These are phyloP conservation scores for Melastoma malabathricum DNA, from an alignment of 345 rosid genomes.

Conservation along the genomic window DNA sequence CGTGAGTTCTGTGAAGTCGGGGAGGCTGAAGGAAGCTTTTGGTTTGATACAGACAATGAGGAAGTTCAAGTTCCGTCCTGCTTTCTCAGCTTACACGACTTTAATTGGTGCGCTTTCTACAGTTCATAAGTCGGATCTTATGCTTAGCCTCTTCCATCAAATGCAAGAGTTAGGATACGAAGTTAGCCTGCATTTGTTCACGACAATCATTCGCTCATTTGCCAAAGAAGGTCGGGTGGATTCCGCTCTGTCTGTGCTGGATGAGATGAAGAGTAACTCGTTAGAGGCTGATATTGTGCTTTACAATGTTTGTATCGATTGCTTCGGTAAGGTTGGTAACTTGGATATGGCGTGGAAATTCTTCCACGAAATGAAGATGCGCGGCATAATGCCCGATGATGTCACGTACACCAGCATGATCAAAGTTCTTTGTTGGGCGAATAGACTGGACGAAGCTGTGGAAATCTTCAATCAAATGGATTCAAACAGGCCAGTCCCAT, in stretches of 20 bases:
- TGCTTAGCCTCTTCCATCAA: constrained; percentile 71
- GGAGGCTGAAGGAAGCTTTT: constrained; percentile 60
- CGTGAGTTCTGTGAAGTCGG: constrained; percentile 40
- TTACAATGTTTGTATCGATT: constrained; percentile 89
- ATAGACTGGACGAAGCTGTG: constrained; percentile 68
- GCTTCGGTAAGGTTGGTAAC: constrained; percentile 85
- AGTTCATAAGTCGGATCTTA: constrained; percentile 41
- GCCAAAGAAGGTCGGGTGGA: constrained; percentile 78
- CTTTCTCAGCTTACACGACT: constrained; percentile 80
- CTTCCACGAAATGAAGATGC: constrained; percentile 75
- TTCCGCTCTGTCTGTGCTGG: constrained; percentile 73
- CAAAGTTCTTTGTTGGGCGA: constrained; percentile 72
- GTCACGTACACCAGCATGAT: constrained; percentile 92
- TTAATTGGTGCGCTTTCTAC: constrained; percentile 77
- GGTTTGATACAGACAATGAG: constrained; percentile 70
- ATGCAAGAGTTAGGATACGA: constrained; percentile 98
- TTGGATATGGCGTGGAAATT: constrained; percentile 97
- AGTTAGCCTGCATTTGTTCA: constrained; percentile 62
- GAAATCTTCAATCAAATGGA: constrained; percentile 80
- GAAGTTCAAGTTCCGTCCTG: constrained; percentile 82
- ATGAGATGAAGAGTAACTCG: constrained; percentile 77
- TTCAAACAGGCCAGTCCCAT: constrained; percentile 49
- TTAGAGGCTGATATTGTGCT: constrained; percentile 72
- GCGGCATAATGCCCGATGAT: constrained; percentile 68
- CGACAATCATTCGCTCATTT: constrained; percentile 71